Evolutionary conservation across 305 asterid species (phyloP).

Genomic region (Euphrasia arctica): DNA sequence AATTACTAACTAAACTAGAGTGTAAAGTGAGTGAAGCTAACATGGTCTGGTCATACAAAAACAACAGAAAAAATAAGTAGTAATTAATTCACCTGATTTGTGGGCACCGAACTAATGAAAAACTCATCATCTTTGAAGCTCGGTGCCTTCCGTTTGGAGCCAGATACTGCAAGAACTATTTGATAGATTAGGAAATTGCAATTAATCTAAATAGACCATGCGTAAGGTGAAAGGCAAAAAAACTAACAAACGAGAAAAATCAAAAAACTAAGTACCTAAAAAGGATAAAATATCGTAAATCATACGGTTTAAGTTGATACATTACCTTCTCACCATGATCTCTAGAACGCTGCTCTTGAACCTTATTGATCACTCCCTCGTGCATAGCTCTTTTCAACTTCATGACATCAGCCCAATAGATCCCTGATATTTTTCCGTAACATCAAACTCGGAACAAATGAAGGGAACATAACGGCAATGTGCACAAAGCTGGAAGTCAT

Average conservation of each 20-base stretch:
- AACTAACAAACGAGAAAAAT: constrained; percentile 3
- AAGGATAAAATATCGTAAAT: background rate
- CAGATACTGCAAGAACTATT: constrained; percentile 50
- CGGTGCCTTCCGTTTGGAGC: constrained; percentile 76
- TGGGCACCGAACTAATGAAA: constrained; percentile 79
- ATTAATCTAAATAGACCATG: background rate
- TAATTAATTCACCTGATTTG: constrained; percentile 61
- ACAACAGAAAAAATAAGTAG: constrained; percentile 7
- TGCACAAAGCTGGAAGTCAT: background rate
- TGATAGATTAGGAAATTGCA: constrained; percentile 1
- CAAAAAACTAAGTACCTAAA: constrained; percentile 14
- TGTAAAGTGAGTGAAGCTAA: background rate
- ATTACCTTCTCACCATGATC: constrained; percentile 37
- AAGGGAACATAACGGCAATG: background rate
- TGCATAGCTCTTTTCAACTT: constrained; percentile 83
- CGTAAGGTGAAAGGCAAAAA: background rate
- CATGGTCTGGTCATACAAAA: constrained; percentile 7
- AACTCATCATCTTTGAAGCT: constrained; percentile 82
- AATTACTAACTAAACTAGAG: constrained; percentile 6
- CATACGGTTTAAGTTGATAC: constrained; percentile 4
- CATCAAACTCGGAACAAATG: constrained; percentile 22
- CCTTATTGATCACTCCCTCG: constrained; percentile 85
- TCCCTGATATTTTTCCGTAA: constrained; percentile 45
- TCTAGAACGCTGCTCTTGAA: constrained; percentile 52
- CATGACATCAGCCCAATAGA: constrained; percentile 70